Base-by-base conservation (phyloP, 1,139 yeast genomes). In the Yarrowia galli region DNA sequence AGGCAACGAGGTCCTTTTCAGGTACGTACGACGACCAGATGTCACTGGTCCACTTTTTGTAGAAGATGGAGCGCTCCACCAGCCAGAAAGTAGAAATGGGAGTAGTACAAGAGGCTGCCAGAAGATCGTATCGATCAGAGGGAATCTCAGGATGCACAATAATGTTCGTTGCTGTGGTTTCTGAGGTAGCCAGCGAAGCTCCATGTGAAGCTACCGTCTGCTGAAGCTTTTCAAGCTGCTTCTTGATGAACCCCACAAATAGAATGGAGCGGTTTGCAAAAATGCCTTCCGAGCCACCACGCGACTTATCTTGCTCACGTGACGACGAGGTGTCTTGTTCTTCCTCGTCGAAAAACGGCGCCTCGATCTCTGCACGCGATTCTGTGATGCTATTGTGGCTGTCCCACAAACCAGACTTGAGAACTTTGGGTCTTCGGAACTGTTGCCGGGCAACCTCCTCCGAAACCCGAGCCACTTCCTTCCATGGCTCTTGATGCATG, bases 1-100 rank as follows among this genome's bases (percentile, higher is more conserved):
- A 76, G 7, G 75, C 79, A 13, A 80, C 77, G 22, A 79, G 71
- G 2, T 77, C 73, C 18, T 83, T 75, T 13, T 83, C 81, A 28
- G 77, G 79, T 68, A 87, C 80, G 1, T 92, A 95, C 43, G 77
- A 76, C 1, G 91, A 85, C 98, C 98, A 93, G n/a, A 82, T 77
- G 75, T 92, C 97, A 48, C 80, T 73, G 15, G 80, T 77, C 5
- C 88, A 74, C 66, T 79, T 78, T 58, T 84, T 83, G 73, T 89
- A 89, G 76, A 84, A 89, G 40, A 92, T 79, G 40, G 91, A 85
- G 69, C 98, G 78, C 76, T 93, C 98, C 35, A 93, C 79, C 72
- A 90, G 89, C 93, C 97, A 92, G 9, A 61, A 61, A 9, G 66
- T 61, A 5, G 45, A 38, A 18, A 61, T 48, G 18, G 56, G 66